Evolutionary conservation across 257 asterid genomes (phyloP), one percentile per base, ranked within the genome.

Genomic region (Hygrophila difformis): DNA sequence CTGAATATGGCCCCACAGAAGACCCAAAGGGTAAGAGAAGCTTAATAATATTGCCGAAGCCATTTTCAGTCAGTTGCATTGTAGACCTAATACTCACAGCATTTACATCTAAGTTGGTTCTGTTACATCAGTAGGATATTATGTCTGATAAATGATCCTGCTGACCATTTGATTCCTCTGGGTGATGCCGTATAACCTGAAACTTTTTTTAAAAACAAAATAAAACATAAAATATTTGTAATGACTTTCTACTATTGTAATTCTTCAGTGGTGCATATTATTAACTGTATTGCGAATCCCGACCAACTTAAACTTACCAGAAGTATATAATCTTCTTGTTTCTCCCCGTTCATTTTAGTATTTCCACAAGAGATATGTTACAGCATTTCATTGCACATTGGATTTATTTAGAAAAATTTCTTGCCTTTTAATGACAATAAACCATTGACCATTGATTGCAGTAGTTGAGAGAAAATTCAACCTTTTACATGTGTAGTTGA

Each of bases 1-100:
- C 82, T 60, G 94, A 85, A 64, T 89, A 85, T 18, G 98, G 96
- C 39, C n/a, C 94, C 96, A 8, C 96, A 82, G 66, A 77, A 70
- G 77, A 89, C 93, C 79, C 96, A 79, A 63, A 74, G 98, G 86
- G 98, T 89, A 77, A 53, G 57, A 24, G 13, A 34, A 56, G 34
- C 49, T 35, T 42, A 44, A 47, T 43, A 19, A 26, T 33, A 12
- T 11, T 26, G 15, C 22, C 1, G 49, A 38, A 36, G n/a, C 18
- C 17, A 38, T 42, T 37, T 37, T 5, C 31, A 29, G 22, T 20
- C 39, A 20, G 60, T 31, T 35, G 8, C 11, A 33, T 5, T 33
- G 8, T 24, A 24, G 29, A 7, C 29, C 29, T 24, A 24, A 24
- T 24, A 7, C 8, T 5, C 12, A 33, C 3, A 33, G 2, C 12